Evolutionary conservation across 805 yeast species (phyloP).

Genomic region (Candida ponderosae): DNA sequence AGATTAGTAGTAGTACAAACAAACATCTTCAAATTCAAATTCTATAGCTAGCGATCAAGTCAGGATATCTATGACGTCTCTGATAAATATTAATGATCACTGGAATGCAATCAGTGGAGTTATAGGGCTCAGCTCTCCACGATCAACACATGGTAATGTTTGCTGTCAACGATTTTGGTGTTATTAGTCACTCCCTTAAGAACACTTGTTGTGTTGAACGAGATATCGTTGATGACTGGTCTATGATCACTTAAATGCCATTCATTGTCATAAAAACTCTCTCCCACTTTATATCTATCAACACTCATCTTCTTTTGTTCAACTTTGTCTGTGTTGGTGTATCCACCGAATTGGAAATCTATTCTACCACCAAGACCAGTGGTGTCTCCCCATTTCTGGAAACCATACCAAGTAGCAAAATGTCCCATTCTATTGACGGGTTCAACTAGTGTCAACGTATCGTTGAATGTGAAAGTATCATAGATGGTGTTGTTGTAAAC

Average conservation of each 20-base stretch:
- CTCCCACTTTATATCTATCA: conserved; percentile 23
- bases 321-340: conserved; percentile 7
- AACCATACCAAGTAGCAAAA: conserved; percentile 34
- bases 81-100: too few relatives aligned
- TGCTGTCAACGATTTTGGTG: too few relatives aligned
- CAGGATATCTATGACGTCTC: too few relatives aligned
- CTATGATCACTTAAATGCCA: conserved; percentile 35
- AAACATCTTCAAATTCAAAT: too few relatives aligned
- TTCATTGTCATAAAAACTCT: conserved; percentile 27
- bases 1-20: too few relatives aligned
- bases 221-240: conserved; percentile 30
- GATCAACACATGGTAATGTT: too few relatives aligned
- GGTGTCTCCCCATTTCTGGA: conserved; percentile 17
- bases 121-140: too few relatives aligned
- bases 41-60: too few relatives aligned
- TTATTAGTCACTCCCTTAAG: too few relatives aligned
- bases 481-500: conserved; percentile 11
- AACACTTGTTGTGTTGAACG: too few relatives aligned
- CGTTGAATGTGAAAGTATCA: conserved; percentile 20
- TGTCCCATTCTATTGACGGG: conserved; percentile 24
- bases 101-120: too few relatives aligned
- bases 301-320: conserved; percentile 16
- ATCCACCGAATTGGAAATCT: conserved; percentile 31
- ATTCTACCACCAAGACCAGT: conserved; percentile 23
- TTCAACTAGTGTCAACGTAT: conserved; percentile 17